Evolutionary conservation across 2,329 filamentous ascomycete genomes (phyloP).

Genomic region (Bipolaris sorokiniana): DNA sequence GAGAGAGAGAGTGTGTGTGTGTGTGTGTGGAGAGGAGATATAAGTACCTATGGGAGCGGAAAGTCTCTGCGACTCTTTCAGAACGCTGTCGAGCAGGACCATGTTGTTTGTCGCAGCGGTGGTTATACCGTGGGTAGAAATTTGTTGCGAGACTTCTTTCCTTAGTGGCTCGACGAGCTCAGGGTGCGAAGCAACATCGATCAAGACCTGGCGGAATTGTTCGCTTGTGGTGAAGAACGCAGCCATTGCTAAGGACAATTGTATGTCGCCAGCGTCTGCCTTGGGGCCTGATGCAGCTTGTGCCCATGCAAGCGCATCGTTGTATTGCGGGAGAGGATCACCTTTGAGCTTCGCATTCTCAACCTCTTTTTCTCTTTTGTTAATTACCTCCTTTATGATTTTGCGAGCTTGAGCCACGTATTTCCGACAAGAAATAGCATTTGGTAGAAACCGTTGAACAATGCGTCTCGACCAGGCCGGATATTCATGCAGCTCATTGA

Average conservation of each 20-base stretch:
- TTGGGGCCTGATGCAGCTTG: background rate
- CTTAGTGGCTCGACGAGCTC: background rate
- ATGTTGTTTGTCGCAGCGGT: conserved; percentile 4
- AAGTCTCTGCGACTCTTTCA: conserved; percentile 2
- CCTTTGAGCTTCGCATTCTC: background rate
- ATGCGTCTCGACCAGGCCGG: background rate
- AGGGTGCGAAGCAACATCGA: conserved; percentile 1
- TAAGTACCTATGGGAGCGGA: background rate
- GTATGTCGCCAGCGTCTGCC: conserved; percentile 3
- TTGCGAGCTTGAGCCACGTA: background rate
- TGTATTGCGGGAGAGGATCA: background rate
- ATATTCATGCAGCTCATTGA: background rate
- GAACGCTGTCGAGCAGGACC: conserved; percentile 1
- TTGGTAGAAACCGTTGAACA: background rate
- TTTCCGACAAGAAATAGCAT: background rate
- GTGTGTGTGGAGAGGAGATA: too few relatives aligned
- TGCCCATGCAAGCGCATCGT: background rate
- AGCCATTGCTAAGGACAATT: conserved; percentile 1
- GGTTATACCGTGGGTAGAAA: background rate
- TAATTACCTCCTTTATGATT: background rate
- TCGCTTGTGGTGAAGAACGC: conserved; percentile 3
- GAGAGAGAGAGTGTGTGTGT: too few relatives aligned
- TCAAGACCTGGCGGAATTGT: background rate
- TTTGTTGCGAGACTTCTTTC: background rate
- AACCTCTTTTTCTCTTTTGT: background rate